phyloP scores from a whole-genome alignment of 805 yeast genomes.

The Komagataella pseudopastoris region DNA sequence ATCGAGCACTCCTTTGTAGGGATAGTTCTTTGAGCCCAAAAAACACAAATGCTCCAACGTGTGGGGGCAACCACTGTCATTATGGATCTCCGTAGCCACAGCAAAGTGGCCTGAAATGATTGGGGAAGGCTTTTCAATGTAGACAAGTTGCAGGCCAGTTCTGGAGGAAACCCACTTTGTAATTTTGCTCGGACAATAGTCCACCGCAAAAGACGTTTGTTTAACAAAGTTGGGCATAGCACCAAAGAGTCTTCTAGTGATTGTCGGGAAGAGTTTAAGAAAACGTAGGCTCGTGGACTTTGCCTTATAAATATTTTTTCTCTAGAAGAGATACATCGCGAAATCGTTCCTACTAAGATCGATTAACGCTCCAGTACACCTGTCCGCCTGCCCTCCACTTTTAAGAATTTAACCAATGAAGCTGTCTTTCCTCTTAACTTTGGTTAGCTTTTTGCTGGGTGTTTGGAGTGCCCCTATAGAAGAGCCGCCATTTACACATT shows the following conservation, averaged over 20 bases:
- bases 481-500: constrained; percentile 39
- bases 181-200: constrained; percentile 59
- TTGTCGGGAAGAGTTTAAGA: neutral
- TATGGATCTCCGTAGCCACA: constrained; percentile 81
- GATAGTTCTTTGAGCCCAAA: constrained; percentile 84
- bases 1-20: constrained; percentile 86
- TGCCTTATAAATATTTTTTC: neutral
- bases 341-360: no score
- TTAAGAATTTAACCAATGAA: neutral
- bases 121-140: constrained; percentile 73
- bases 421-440: neutral
- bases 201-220: constrained; percentile 42
- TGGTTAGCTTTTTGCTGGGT: neutral
- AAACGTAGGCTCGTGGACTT: neutral
- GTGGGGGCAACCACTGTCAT: constrained; percentile 90
- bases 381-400: neutral
- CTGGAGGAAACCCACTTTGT: constrained; percentile 68
- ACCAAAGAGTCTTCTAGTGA: neutral
- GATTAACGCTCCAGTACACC: no score
- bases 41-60: constrained; percentile 89
- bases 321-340: neutral
- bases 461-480: constrained; percentile 3
- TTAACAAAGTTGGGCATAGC: constrained; percentile 7
- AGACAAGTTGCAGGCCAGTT: constrained; percentile 73
- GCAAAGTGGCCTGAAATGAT: constrained; percentile 90